phyloP scores from a whole-genome alignment of 768 basidiomycete genomes.

The Lactarius tabidus region DNA sequence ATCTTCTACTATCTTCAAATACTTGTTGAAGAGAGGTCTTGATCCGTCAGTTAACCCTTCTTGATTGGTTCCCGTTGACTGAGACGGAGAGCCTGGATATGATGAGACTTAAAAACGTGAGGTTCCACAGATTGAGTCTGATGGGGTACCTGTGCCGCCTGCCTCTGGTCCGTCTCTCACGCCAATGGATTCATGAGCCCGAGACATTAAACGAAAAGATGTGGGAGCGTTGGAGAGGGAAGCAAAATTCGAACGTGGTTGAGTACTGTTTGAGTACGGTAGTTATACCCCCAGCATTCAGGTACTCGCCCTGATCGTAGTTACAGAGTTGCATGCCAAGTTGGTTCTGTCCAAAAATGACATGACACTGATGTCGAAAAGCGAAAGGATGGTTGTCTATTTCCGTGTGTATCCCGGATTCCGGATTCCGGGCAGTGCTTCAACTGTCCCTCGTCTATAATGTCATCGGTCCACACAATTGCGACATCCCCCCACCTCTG shows the following conservation, averaged over 20 bases:
- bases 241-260: too few relatives aligned
- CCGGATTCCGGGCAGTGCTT: background rate
- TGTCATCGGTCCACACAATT: background rate
- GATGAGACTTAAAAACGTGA: background rate
- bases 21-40: background rate
- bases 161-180: background rate
- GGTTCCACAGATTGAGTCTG: background rate
- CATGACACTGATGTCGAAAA: too few relatives aligned
- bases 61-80: background rate
- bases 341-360: too few relatives aligned
- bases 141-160: background rate
- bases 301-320: too few relatives aligned
- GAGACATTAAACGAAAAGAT: background rate
- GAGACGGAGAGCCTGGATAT: background rate
- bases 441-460: background rate
- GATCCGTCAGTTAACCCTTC: background rate
- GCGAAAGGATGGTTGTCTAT: too few relatives aligned
- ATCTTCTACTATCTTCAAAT: background rate
- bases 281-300: too few relatives aligned
- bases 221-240: background rate
- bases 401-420: background rate
- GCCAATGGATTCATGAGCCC: background rate
- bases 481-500: constrained; percentile 7
- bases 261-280: too few relatives aligned
- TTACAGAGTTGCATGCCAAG: too few relatives aligned